Percentiles rank a stretch among this genome's conserved stretches.
phyloP scores from a whole-genome alignment of 2,329 filamentous ascomycete species.

The Nemania sp. region DNA sequence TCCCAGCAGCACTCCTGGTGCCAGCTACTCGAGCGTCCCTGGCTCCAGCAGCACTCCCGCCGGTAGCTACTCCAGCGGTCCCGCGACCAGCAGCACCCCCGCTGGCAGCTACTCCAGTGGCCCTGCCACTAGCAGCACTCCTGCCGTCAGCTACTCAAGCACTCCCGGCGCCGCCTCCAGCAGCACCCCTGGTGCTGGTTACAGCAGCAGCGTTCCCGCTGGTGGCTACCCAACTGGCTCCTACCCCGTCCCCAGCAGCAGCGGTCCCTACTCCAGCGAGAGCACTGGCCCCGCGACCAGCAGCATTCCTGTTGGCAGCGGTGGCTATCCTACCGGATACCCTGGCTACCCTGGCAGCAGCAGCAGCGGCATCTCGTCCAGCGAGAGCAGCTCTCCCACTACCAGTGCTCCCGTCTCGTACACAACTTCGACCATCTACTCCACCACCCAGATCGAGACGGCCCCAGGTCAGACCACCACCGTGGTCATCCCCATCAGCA shows the following conservation, averaged over 20 bases:
- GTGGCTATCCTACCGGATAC: conserved; percentile 26
- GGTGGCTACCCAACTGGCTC: not conserved
- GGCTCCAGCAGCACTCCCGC: conserved; percentile 3
- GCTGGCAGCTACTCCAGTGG: not conserved
- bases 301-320: not conserved
- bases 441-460: conserved; percentile 45
- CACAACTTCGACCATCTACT: conserved; percentile 52
- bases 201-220: conserved; percentile 16
- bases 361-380: conserved; percentile 7
- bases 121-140: not conserved
- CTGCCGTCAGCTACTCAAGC: conserved; percentile 8
- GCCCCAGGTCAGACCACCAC: conserved; percentile 43
- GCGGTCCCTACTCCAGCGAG: not conserved
- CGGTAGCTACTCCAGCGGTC: conserved; percentile 6
- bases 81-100: conserved; percentile 11
- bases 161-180: conserved; percentile 3
- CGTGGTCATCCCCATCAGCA: conserved; percentile 43
- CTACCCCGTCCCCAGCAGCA: conserved; percentile 12
- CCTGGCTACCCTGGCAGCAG: conserved; percentile 25
- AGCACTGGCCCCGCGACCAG: conserved; percentile 6
- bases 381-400: conserved; percentile 18
- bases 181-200: not conserved
- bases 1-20: conserved; percentile 13
- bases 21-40: not conserved
- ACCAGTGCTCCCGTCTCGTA: conserved; percentile 31